phyloP scores from a whole-genome alignment of 495 filamentous ascomycete species.

The Massariosphaeria phaeospora region DNA sequence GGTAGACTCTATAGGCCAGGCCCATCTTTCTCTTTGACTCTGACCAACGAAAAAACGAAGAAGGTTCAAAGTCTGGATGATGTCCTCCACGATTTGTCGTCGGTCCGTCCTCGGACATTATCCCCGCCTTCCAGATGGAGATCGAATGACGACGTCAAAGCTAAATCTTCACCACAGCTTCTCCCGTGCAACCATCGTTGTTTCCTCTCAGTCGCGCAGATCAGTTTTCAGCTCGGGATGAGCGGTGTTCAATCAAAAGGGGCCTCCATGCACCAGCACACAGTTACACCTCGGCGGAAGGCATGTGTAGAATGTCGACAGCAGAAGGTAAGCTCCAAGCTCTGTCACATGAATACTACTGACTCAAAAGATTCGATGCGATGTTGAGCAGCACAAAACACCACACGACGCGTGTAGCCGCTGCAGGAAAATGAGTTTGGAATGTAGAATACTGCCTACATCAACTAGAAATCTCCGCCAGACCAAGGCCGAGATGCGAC shows the following conservation, averaged over 20 bases:
- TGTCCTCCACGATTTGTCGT: too few relatives aligned
- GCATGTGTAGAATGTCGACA: constrained; percentile 29
- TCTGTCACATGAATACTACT: not conserved
- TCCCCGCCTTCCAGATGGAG: not conserved
- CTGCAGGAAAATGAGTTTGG: constrained; percentile 17
- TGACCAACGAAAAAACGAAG: too few relatives aligned
- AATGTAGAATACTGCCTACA: constrained; percentile 27
- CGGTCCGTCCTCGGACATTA: constrained; percentile 10
- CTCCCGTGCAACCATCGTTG: not conserved
- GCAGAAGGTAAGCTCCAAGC: constrained; percentile 19
- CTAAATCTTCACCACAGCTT: not conserved
- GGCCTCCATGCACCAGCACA: too few relatives aligned
- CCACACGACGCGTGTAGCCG: constrained; percentile 21
- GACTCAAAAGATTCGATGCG: constrained; percentile 22
- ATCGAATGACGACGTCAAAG: constrained; percentile 11
- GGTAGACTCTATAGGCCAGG: too few relatives aligned
- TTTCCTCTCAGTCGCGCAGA: not conserved
- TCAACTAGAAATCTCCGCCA: constrained; percentile 28
- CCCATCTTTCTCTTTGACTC: too few relatives aligned
- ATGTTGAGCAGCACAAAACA: constrained; percentile 24
- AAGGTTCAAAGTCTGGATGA: too few relatives aligned
- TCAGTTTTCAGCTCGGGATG: too few relatives aligned
- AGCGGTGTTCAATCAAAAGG: too few relatives aligned
- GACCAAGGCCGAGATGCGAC: constrained; percentile 30
- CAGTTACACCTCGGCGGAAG: constrained; percentile 15